These are phyloP conservation scores for Anisodus acutangulus DNA, from an alignment of 257 asterid genomes.

Conservation along the genomic window DNA sequence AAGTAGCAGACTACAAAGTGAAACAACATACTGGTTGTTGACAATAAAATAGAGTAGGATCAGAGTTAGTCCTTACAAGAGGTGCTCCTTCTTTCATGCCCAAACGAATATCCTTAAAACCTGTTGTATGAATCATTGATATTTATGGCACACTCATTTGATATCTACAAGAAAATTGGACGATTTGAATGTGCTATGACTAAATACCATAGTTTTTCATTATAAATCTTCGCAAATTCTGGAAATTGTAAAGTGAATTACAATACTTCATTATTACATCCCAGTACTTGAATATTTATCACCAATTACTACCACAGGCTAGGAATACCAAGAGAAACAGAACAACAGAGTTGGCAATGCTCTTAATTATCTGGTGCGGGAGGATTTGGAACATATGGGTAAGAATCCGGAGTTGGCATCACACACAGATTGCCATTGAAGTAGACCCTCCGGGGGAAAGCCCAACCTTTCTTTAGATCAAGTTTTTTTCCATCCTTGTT, in stretches of 20 bases:
- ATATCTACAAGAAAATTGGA: background rate
- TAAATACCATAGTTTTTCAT: background rate
- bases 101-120: background rate
- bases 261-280: background rate
- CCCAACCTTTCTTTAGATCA: constrained; percentile 62
- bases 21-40: background rate
- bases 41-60: background rate
- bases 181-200: background rate
- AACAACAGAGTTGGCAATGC: background rate
- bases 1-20: background rate
- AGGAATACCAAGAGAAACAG: too few relatives aligned
- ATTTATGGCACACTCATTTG: background rate
- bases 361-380: constrained; percentile 25
- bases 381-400: constrained; percentile 56
- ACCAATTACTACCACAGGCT: background rate
- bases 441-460: constrained; percentile 60
- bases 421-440: constrained; percentile 71
- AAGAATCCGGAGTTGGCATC: constrained; percentile 67
- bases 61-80: background rate
- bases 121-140: too few relatives aligned
- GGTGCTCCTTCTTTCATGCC: too few relatives aligned
- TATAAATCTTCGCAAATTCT: background rate
- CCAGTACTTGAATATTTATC: background rate
- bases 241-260: background rate
- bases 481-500: constrained; percentile 54